Conservation (phyloP, 306 rosid species). For the Mimosa bimucronata region DNA sequence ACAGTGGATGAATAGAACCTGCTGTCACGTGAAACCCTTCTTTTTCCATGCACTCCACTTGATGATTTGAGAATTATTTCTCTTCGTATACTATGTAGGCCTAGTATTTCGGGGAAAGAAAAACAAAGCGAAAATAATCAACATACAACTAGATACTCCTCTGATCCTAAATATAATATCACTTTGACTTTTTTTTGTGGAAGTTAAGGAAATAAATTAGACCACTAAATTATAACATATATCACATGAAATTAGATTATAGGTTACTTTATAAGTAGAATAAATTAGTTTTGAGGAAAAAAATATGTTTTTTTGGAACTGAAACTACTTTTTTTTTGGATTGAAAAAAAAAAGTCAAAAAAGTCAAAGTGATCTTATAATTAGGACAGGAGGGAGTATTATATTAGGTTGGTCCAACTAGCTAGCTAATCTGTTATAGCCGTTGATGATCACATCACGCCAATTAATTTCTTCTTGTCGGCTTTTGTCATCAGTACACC, state of each 20-base stretch:
- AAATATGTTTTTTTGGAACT: no score
- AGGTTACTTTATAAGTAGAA: no score
- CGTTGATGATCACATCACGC: neutral
- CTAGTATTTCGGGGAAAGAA: neutral
- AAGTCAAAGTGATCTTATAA: no score
- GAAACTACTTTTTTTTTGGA: no score
- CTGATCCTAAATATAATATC: no score
- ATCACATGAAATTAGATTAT: no score
- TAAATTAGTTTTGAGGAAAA: no score
- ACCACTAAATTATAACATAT: no score
- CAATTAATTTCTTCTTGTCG: neutral
- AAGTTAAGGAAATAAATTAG: no score
- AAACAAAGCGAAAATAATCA: neutral
- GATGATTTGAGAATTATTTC: neutral
- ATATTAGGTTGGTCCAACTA: neutral
- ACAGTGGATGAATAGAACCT: constrained; percentile 25
- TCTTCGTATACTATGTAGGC: neutral
- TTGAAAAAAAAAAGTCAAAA: no score
- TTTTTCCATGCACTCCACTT: constrained; percentile 26
- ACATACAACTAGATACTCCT: neutral
- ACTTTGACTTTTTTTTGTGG: no score
- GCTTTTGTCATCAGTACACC: constrained; percentile 1
- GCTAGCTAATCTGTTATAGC: neutral
- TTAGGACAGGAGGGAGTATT: no score
- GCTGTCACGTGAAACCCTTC: constrained; percentile 25